phyloP scores from a whole-genome alignment of 2,329 filamentous ascomycete species.

The Beauveria medogensis region DNA sequence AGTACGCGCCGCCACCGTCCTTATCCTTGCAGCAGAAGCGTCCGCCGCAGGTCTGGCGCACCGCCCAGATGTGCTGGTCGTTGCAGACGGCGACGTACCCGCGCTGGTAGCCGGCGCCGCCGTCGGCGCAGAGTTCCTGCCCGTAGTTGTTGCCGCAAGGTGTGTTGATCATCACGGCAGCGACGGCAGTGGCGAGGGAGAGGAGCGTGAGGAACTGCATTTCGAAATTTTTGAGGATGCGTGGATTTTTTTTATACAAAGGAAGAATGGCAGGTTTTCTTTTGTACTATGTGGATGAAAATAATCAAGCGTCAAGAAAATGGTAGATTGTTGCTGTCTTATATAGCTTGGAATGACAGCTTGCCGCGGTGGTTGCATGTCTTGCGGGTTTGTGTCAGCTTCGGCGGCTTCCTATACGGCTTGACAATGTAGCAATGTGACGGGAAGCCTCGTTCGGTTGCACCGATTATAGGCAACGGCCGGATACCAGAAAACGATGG shows the following conservation, averaged over 20 bases:
- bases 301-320: neutral
- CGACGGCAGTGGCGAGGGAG: neutral
- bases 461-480: neutral
- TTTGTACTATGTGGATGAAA: neutral
- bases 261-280: neutral
- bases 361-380: neutral
- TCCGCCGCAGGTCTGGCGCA: neutral
- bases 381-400: neutral
- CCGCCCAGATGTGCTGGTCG: conserved; percentile 6
- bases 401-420: neutral
- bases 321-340: neutral
- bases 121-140: conserved; percentile 1
- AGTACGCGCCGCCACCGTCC: neutral
- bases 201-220: conserved; percentile 3
- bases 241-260: neutral
- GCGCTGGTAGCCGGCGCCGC: conserved; percentile 2
- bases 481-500: neutral
- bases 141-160: conserved; percentile 8
- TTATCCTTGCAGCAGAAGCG: conserved; percentile 10
- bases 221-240: too few relatives aligned
- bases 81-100: conserved; percentile 5
- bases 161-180: neutral
- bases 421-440: too few relatives aligned
- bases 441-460: neutral
- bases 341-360: neutral